Conservation (phyloP, 225 moss, liverwort and hornwort genomes). For the Thuidium tamariscinum region DNA sequence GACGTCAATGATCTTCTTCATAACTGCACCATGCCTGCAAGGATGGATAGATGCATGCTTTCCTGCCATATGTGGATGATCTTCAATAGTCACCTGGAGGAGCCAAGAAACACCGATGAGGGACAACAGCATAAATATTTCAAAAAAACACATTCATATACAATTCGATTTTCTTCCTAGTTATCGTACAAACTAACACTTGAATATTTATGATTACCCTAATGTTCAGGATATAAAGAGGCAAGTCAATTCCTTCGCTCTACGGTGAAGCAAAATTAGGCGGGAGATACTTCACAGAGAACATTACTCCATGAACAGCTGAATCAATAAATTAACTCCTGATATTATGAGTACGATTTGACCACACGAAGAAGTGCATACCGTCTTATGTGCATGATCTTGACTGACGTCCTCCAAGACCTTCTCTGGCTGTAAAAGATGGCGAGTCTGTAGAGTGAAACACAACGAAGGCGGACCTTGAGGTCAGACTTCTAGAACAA, state of each 20-base stretch:
- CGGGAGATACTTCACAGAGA: background rate
- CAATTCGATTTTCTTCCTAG: background rate
- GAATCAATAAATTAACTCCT: background rate
- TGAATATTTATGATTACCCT: background rate
- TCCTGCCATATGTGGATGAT: slow-evolving; percentile 97
- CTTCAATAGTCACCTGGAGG: slow-evolving; percentile 95
- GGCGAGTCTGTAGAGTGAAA: slow-evolving; percentile 46
- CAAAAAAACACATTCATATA: background rate
- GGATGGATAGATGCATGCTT: slow-evolving; percentile 99
- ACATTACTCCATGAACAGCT: background rate
- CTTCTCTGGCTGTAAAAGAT: slow-evolving; percentile 82
- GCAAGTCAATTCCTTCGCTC: background rate
- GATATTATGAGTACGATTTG: background rate
- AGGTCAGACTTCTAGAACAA: background rate
- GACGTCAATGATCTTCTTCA: slow-evolving; percentile 98
- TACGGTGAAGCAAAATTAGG: background rate
- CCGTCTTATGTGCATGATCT: slow-evolving; percentile 98
- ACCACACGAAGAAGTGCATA: slow-evolving; percentile 8
- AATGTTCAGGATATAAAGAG: background rate
- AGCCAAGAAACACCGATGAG: background rate
- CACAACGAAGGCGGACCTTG: background rate
- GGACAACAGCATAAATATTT: background rate
- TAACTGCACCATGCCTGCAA: slow-evolving; percentile 92
- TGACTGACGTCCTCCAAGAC: slow-evolving; percentile 98
- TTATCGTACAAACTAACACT: background rate